Conservation (phyloP, 2,329 filamentous ascomycete genomes). For the Claviceps maximensis region DNA sequence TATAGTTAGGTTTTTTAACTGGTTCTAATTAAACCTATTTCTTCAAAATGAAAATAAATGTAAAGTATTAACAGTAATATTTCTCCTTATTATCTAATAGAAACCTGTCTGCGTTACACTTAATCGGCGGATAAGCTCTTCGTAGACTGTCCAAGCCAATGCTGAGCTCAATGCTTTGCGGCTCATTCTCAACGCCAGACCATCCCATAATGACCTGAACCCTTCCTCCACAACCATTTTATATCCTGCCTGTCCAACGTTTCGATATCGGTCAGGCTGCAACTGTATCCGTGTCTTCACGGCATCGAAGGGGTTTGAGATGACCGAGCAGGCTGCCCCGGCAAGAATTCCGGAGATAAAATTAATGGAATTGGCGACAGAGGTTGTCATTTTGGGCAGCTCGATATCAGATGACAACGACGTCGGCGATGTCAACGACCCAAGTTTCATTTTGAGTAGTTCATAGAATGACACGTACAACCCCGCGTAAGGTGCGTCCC, state of each 20-base stretch:
- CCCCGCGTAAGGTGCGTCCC: slow-evolving; percentile 94
- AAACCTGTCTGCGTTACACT: not conserved
- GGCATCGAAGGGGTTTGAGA: slow-evolving; percentile 94
- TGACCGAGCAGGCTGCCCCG: slow-evolving; percentile 66
- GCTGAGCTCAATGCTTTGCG: slow-evolving; percentile 87
- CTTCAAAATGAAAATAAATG: too few species aligned
- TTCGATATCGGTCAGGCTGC: slow-evolving; percentile 68
- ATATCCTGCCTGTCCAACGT: slow-evolving; percentile 63
- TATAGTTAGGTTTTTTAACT: too few species aligned
- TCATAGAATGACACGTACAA: slow-evolving; percentile 94
- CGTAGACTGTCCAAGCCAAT: slow-evolving; percentile 95
- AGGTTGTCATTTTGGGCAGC: slow-evolving; percentile 16
- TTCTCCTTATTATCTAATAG: not conserved
- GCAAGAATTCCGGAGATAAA: slow-evolving; percentile 73
- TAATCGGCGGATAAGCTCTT: slow-evolving; percentile 66
- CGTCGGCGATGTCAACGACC: slow-evolving; percentile 10
- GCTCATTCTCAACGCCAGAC: slow-evolving; percentile 72
- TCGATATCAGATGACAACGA: slow-evolving; percentile 6
- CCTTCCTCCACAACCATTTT: slow-evolving; percentile 78
- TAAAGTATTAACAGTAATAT: not conserved
- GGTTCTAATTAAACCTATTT: too few species aligned
- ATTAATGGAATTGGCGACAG: slow-evolving; percentile 54
- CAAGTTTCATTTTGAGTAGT: slow-evolving; percentile 55
- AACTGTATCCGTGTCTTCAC: slow-evolving; percentile 92
- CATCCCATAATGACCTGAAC: slow-evolving; percentile 67